phyloP scores from a whole-genome alignment of 2,329 filamentous ascomycete species.

The Hymenoscyphus repandus region DNA sequence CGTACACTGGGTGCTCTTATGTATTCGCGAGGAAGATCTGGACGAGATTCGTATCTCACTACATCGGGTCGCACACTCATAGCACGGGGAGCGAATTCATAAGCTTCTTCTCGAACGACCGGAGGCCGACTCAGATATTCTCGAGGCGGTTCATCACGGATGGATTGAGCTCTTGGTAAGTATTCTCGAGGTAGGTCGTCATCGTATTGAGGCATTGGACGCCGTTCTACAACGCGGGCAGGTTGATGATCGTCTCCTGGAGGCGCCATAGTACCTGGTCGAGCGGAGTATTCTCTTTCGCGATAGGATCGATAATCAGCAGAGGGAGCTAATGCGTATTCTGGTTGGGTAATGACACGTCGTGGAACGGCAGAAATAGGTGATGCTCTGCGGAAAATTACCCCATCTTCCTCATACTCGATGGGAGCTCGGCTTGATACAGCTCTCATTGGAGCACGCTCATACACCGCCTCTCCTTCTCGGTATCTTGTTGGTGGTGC shows the following conservation, averaged over 20 bases:
- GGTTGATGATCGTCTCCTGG: slow-evolving; percentile 38
- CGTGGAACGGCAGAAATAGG: slow-evolving; percentile 41
- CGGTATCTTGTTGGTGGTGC: slow-evolving; percentile 42
- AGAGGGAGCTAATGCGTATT: slow-evolving; percentile 44
- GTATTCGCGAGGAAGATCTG: slow-evolving; percentile 46
- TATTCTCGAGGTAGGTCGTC: slow-evolving; percentile 44
- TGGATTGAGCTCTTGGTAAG: slow-evolving; percentile 22
- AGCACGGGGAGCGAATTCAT: slow-evolving; percentile 29
- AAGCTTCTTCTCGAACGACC: slow-evolving; percentile 33
- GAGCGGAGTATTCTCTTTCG: slow-evolving; percentile 53
- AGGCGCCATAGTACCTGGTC: slow-evolving; percentile 33
- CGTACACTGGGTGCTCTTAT: slow-evolving; percentile 46
- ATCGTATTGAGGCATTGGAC: slow-evolving; percentile 34
- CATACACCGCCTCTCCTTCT: slow-evolving; percentile 59
- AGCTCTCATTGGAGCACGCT: slow-evolving; percentile 41
- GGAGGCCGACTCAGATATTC: slow-evolving; percentile 41
- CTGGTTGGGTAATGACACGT: slow-evolving; percentile 58
- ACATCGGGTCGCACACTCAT: slow-evolving; percentile 30
- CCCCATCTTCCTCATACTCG: slow-evolving; percentile 28
- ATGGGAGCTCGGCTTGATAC: slow-evolving; percentile 24
- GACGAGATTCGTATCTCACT: slow-evolving; percentile 15
- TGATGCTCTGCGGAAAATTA: slow-evolving; percentile 46
- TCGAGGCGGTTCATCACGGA: slow-evolving; percentile 23
- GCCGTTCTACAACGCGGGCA: slow-evolving; percentile 33
- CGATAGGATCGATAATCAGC: slow-evolving; percentile 45